Conservation (phyloP, 202 grass and related monocot species). For the Cymbopogon flexuosus region DNA sequence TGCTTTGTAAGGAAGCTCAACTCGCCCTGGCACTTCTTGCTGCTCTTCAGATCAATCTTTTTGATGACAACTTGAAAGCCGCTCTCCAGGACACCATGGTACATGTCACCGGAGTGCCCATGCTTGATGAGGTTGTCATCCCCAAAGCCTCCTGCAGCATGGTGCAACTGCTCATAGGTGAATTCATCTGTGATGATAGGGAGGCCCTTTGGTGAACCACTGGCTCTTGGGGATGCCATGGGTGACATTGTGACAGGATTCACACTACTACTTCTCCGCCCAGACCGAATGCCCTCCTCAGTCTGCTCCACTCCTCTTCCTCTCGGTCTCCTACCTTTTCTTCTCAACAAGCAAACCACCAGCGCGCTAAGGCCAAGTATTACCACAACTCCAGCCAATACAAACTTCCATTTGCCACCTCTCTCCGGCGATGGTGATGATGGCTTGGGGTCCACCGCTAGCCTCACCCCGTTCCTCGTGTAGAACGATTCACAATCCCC, state of each 20-base stretch:
- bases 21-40: constrained; percentile 50
- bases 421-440: constrained; percentile 4
- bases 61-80: constrained; percentile 61
- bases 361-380: constrained; percentile 24
- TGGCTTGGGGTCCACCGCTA: constrained; percentile 13
- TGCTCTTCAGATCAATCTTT: constrained; percentile 42
- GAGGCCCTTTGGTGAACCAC: constrained; percentile 19
- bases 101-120: constrained; percentile 69
- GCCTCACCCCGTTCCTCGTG: constrained; percentile 34
- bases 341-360: constrained; percentile 41
- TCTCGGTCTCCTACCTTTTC: constrained; percentile 14
- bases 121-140: constrained; percentile 60
- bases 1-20: constrained; percentile 49
- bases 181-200: constrained; percentile 38
- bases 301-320: constrained; percentile 37
- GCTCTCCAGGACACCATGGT: constrained; percentile 56
- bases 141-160: constrained; percentile 50
- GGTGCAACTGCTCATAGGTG: constrained; percentile 63
- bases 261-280: constrained; percentile 49
- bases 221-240: constrained; percentile 16
- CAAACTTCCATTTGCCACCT: constrained; percentile 40
- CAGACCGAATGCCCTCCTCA: constrained; percentile 41
- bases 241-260: constrained; percentile 50
- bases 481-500: constrained; percentile 65
- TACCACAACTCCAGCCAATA: constrained; percentile 42